Conservation (phyloP, 495 filamentous ascomycete genomes). For the Parmelia sp. region DNA sequence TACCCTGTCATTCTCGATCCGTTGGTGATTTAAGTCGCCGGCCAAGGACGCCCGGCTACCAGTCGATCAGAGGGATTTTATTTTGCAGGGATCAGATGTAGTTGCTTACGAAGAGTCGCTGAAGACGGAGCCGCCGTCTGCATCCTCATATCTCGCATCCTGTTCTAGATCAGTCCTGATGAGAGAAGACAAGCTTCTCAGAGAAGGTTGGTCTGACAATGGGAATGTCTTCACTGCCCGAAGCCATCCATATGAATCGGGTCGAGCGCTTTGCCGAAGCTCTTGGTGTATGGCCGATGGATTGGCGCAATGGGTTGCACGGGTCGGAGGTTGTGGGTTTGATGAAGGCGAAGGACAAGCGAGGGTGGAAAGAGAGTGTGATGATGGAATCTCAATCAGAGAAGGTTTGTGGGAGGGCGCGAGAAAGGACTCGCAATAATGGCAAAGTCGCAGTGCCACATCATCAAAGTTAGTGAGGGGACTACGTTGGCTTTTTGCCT, state of each 20-base stretch:
- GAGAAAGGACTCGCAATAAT: neutral
- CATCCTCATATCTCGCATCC: slow-evolving; percentile 22
- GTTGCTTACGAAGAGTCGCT: slow-evolving; percentile 24
- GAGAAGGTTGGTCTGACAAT: slow-evolving; percentile 17
- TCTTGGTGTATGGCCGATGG: neutral
- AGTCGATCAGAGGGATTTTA: neutral
- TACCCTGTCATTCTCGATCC: slow-evolving; percentile 33
- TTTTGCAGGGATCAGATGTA: neutral
- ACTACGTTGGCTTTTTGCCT: neutral
- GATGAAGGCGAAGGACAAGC: neutral
- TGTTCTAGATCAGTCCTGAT: neutral
- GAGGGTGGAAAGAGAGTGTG: neutral
- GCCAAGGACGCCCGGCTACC: slow-evolving; percentile 23
- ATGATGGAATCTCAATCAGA: neutral
- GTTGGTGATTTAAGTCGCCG: slow-evolving; percentile 28
- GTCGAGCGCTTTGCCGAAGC: neutral
- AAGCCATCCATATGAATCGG: slow-evolving; percentile 25
- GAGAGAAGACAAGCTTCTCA: no score
- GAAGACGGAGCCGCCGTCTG: slow-evolving; percentile 12
- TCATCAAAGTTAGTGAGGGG: slow-evolving; percentile 3
- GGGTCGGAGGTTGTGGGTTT: neutral
- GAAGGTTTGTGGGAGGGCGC: neutral
- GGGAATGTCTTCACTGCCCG: slow-evolving; percentile 21
- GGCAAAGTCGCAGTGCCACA: neutral
- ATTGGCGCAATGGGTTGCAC: neutral